Evolutionary conservation across 208 protist species (phyloP).

Genomic region (Leishmania braziliensis): DNA sequence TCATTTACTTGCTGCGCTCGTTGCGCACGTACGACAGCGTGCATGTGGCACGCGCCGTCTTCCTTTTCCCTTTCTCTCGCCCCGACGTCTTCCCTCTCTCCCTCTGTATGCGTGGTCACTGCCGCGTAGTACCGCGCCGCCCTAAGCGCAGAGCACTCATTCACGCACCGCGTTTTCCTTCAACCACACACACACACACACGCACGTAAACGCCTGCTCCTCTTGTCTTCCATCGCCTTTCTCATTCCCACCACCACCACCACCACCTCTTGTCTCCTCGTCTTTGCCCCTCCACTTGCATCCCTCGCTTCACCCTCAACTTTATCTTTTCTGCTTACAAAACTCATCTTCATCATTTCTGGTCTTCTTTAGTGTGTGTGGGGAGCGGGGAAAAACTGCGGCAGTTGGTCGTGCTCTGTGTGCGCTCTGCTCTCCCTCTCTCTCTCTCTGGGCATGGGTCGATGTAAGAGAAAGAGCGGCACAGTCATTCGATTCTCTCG

Average conservation of each 20-base stretch:
- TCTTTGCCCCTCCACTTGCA: constrained; percentile 4
- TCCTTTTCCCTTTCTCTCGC: background rate
- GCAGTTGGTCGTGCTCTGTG: no score
- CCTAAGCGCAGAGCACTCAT: background rate
- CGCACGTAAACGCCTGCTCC: background rate
- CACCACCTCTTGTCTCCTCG: background rate
- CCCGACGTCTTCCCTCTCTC: background rate
- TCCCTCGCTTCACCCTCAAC: background rate
- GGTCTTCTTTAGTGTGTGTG: background rate
- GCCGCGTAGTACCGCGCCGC: background rate
- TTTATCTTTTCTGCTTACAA: no score
- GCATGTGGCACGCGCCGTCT: background rate
- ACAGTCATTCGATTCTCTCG: background rate
- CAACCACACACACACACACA: background rate
- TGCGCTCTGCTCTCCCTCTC: background rate
- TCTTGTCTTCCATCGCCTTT: background rate
- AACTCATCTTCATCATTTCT: background rate
- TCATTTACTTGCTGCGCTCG: background rate
- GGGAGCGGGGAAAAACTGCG: no score
- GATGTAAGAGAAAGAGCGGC: background rate
- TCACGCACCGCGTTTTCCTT: background rate
- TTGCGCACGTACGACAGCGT: background rate
- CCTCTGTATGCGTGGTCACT: background rate
- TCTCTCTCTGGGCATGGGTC: background rate
- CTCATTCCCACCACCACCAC: background rate